Conservation (phyloP, 257 asterid genomes). For the Nicotiana knightiana region DNA sequence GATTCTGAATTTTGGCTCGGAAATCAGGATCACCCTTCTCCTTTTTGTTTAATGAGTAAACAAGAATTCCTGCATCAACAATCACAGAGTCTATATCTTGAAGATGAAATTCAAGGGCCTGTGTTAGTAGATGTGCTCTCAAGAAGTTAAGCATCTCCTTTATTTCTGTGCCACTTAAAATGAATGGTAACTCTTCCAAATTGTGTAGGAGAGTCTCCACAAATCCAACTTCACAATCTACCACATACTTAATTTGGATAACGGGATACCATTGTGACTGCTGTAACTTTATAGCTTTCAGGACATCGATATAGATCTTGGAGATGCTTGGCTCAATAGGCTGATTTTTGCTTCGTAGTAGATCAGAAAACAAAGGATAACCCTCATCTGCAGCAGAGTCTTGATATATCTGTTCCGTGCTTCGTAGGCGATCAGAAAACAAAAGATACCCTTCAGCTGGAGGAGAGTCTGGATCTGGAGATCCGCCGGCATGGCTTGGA, state of each 20-base stretch:
- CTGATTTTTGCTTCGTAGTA: neutral
- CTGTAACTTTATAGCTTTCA: neutral
- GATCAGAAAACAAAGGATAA: neutral
- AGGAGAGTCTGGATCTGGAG: too few species aligned
- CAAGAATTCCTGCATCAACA: neutral
- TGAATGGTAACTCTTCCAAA: neutral
- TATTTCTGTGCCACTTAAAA: too few species aligned
- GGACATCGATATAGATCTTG: neutral
- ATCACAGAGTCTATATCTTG: neutral
- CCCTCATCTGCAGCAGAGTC: neutral
- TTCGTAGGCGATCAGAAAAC: too few species aligned
- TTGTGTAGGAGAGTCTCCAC: neutral
- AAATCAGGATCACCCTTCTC: too few species aligned
- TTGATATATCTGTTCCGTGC: too few species aligned
- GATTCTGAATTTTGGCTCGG: neutral
- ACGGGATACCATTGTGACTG: neutral
- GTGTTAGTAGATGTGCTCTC: neutral
- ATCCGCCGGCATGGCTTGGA: neutral
- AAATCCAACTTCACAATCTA: neutral
- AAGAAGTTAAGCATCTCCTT: neutral
- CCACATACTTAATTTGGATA: neutral
- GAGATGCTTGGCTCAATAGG: neutral
- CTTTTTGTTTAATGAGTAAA: neutral
- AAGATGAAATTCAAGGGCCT: neutral
- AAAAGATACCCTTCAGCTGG: too few species aligned